Conservation (phyloP, 2,329 filamentous ascomycete genomes). For the Dryadomyces quercus-mongolicae region DNA sequence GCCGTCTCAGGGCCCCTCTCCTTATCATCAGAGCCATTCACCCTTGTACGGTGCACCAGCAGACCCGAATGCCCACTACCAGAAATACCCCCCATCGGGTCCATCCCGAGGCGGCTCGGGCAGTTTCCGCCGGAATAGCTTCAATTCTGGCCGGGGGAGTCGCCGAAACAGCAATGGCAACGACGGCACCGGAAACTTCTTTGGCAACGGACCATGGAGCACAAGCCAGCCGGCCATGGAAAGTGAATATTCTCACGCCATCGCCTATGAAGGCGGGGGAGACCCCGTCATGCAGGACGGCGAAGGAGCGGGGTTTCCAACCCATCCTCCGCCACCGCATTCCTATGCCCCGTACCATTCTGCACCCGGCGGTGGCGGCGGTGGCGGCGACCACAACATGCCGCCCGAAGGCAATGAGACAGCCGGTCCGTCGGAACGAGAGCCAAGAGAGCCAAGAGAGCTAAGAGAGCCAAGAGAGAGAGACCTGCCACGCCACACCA, state of each 20-base stretch:
- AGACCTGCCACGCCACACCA: not conserved
- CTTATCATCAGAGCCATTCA: conserved; percentile 28
- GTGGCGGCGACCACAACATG: not conserved
- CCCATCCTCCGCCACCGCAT: not conserved
- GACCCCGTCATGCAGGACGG: conserved; percentile 2
- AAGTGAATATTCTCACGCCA: conserved; percentile 23
- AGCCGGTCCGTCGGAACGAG: not conserved
- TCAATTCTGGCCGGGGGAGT: conserved; percentile 34
- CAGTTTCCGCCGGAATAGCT: conserved; percentile 49
- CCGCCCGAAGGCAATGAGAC: not conserved
- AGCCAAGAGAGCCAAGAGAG: not conserved
- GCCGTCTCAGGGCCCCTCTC: conserved; percentile 28
- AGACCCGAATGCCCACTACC: conserved; percentile 43
- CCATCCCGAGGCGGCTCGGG: conserved; percentile 31
- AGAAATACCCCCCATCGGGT: conserved; percentile 32
- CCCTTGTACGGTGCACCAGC: conserved; percentile 45
- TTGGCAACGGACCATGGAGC: conserved; percentile 60
- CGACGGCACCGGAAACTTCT: conserved; percentile 36
- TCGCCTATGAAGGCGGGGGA: conserved; percentile 8
- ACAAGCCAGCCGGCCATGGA: conserved; percentile 30
- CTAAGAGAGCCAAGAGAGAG: too few relatives aligned
- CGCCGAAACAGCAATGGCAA: conserved; percentile 24
- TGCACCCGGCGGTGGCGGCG: not conserved
- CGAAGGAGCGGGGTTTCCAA: not conserved
- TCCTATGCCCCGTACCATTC: not conserved